These are phyloP conservation scores for Tuber brumale DNA, from an alignment of 495 filamentous ascomycete genomes.

Conservation along the genomic window DNA sequence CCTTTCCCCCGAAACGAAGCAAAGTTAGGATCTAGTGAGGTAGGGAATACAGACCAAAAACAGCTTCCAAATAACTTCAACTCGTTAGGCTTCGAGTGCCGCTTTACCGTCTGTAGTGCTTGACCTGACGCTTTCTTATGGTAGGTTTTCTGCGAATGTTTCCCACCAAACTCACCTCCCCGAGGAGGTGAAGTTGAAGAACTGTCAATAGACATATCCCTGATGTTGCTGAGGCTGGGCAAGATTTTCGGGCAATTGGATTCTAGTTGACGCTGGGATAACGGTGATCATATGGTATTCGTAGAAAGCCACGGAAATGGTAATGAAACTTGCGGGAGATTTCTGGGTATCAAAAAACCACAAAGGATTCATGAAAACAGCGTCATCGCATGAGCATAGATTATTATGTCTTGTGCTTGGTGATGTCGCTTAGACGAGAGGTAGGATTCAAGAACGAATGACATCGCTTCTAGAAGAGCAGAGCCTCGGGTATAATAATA, in stretches of 20 bases:
- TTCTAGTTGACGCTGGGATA: neutral
- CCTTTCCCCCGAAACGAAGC: neutral
- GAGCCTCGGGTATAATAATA: neutral
- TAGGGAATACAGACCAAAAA: constrained; percentile 63
- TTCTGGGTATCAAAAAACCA: neutral
- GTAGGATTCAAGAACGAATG: neutral
- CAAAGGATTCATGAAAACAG: neutral
- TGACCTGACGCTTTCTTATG: constrained; percentile 75
- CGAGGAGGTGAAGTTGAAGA: constrained; percentile 29
- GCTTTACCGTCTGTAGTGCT: constrained; percentile 66
- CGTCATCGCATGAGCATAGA: neutral
- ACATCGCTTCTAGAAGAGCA: neutral
- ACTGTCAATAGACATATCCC: constrained; percentile 47
- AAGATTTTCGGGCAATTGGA: constrained; percentile 10
- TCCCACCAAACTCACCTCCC: constrained; percentile 32
- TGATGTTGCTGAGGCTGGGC: constrained; percentile 5
- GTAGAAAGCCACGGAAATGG: neutral
- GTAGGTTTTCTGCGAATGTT: constrained; percentile 60
- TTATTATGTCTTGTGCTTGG: neutral
- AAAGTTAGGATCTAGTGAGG: neutral
- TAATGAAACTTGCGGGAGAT: neutral
- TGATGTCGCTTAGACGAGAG: neutral
- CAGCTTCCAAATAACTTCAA: constrained; percentile 83
- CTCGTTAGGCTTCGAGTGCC: constrained; percentile 61
- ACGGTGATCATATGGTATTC: neutral